These are phyloP conservation scores for Chlorella variabilis DNA, from an alignment of 163 green algal species.

Conservation along the genomic window DNA sequence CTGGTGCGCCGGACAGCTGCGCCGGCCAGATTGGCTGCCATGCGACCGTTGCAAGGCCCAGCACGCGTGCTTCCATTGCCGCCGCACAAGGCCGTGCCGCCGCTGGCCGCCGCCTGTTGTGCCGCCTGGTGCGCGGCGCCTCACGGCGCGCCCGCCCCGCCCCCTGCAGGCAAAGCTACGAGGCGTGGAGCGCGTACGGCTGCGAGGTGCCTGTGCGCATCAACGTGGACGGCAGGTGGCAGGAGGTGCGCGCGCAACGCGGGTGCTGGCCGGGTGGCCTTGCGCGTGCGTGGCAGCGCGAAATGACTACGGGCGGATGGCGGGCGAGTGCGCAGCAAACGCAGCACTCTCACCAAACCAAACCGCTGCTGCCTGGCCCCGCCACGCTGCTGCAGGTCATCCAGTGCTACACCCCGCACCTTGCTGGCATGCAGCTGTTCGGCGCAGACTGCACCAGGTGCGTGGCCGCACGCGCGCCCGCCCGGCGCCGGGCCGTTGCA, in stretches of 20 bases:
- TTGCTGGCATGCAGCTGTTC: conserved; percentile 54
- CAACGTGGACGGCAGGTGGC: conserved; percentile 17
- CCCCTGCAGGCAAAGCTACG: conserved; percentile 40
- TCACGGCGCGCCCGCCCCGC: not conserved
- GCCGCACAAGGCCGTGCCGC: not conserved
- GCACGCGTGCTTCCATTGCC: not conserved
- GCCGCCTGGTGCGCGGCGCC: not conserved
- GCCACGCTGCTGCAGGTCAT: conserved; percentile 44
- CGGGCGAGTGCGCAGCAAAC: too few relatives aligned
- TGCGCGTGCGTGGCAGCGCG: too few relatives aligned
- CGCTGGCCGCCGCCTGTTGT: too few relatives aligned
- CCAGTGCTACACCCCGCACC: conserved; percentile 53
- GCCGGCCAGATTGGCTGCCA: not conserved
- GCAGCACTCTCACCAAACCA: too few relatives aligned
- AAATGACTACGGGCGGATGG: too few relatives aligned
- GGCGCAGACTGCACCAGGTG: conserved; percentile 20
- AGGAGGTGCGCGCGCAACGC: conserved; percentile 30
- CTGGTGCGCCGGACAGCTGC: conserved; percentile 8
- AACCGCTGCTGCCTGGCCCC: not conserved
- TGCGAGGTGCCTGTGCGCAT: conserved; percentile 48
- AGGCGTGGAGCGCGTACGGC: conserved; percentile 51
- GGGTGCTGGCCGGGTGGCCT: not conserved
- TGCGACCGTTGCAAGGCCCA: not conserved
- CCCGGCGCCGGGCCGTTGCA: too few relatives aligned
- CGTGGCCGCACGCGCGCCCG: not conserved